Evolutionary conservation across 305 asterid species (phyloP).

Genomic region (Fraxinus greggii): DNA sequence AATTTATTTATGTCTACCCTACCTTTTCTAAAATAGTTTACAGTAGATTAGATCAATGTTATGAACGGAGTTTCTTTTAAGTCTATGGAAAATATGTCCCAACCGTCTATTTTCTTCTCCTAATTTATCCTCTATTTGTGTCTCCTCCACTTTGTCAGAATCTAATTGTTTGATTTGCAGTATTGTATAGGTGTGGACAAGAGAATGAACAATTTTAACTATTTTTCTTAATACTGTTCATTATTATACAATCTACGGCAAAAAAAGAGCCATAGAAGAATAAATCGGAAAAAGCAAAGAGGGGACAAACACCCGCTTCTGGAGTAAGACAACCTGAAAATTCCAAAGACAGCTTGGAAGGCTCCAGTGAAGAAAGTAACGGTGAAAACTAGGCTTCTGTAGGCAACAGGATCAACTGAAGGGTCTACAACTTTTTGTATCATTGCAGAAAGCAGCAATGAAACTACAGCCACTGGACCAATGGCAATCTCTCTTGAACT

Average conservation of each 20-base stretch:
- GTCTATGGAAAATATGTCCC: no score
- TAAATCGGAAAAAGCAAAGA: neutral
- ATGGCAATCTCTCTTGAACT: slow-evolving; percentile 46
- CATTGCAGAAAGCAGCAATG: slow-evolving; percentile 31
- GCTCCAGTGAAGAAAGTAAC: slow-evolving; percentile 42
- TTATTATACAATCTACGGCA: neutral
- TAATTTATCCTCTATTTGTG: neutral
- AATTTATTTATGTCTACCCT: neutral
- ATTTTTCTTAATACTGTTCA: neutral
- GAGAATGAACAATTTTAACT: neutral
- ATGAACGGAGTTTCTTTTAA: neutral
- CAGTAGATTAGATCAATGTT: no score
- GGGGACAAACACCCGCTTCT: neutral
- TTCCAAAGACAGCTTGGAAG: slow-evolving; percentile 33
- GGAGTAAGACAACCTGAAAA: slow-evolving; percentile 29
- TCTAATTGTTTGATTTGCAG: neutral
- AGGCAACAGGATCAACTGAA: slow-evolving; percentile 4
- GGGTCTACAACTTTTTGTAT: neutral
- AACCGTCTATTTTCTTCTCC: neutral
- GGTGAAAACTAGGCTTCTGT: slow-evolving; percentile 31
- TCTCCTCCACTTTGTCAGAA: neutral
- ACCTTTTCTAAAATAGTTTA: no score
- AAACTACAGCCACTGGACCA: slow-evolving; percentile 46
- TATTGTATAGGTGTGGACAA: neutral
- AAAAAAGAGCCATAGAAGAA: neutral